Evolutionary conservation across 2,329 filamentous ascomycete genomes (phyloP).

Genomic region (Verticillium klebahnii): DNA sequence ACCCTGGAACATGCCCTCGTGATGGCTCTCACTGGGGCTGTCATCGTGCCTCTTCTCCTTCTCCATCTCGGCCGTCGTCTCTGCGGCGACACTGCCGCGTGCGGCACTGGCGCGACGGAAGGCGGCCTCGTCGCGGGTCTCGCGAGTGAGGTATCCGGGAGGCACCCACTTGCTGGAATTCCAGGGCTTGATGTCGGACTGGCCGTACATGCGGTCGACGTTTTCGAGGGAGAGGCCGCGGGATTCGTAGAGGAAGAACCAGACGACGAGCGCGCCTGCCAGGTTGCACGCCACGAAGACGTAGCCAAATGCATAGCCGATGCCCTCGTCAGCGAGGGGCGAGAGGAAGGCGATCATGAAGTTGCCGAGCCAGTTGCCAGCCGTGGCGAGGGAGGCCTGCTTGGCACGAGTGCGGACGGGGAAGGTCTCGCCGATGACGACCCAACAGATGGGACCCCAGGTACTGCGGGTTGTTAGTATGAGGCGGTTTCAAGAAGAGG

Average conservation of each 20-base stretch:
- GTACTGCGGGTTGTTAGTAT: slow-evolving; percentile 30
- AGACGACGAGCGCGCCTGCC: slow-evolving; percentile 53
- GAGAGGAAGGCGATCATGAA: slow-evolving; percentile 67
- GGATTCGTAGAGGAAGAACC: slow-evolving; percentile 66
- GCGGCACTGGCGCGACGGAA: slow-evolving; percentile 16
- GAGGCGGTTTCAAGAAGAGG: not conserved
- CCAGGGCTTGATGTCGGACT: slow-evolving; percentile 54
- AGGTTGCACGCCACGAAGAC: slow-evolving; percentile 62
- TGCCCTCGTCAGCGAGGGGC: slow-evolving; percentile 57
- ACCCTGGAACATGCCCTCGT: not conserved
- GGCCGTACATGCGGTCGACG: slow-evolving; percentile 66
- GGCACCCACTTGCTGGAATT: slow-evolving; percentile 50
- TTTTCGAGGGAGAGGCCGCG: slow-evolving; percentile 64
- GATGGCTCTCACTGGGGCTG: not conserved
- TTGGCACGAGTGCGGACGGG: slow-evolving; percentile 51
- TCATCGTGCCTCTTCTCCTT: not conserved
- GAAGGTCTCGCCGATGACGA: slow-evolving; percentile 63
- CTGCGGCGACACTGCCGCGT: not conserved
- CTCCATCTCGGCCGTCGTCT: not conserved
- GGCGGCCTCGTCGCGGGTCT: slow-evolving; percentile 24
- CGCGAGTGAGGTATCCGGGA: slow-evolving; percentile 36
- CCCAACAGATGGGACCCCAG: slow-evolving; percentile 69
- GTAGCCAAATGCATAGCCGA: slow-evolving; percentile 61
- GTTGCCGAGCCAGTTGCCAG: slow-evolving; percentile 56
- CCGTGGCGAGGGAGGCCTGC: slow-evolving; percentile 50